Conservation (phyloP, 257 asterid species). For the Gentiana straminea region DNA sequence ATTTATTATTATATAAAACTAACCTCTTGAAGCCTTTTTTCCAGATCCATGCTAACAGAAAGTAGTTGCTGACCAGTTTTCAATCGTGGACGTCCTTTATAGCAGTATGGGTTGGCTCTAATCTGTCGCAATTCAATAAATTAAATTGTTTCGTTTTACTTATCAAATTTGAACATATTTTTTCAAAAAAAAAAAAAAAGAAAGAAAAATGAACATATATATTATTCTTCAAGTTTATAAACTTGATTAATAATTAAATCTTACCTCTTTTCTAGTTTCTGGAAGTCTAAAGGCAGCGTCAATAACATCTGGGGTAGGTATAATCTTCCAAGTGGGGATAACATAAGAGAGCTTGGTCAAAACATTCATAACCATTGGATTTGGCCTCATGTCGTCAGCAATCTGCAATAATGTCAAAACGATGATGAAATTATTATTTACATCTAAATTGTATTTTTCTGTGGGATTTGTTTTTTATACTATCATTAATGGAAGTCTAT, state of each 20-base stretch:
- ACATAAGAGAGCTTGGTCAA: constrained; percentile 35
- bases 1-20: neutral
- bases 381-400: constrained; percentile 63
- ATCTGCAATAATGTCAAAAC: constrained; percentile 30
- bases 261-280: constrained; percentile 63
- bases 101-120: constrained; percentile 68
- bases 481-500: too few species aligned
- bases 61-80: constrained; percentile 59
- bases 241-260: too few species aligned
- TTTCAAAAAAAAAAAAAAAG: too few species aligned
- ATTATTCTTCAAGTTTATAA: too few species aligned
- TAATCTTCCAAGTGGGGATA: constrained; percentile 79
- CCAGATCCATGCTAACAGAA: constrained; percentile 59
- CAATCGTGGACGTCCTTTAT: constrained; percentile 88
- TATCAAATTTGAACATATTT: too few species aligned
- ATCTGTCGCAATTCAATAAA: constrained; percentile 28
- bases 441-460: too few species aligned
- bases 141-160: neutral
- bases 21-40: constrained; percentile 61
- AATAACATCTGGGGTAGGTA: constrained; percentile 71
- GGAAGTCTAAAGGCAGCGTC: constrained; percentile 80
- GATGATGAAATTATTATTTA: too few species aligned
- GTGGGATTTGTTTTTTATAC: too few species aligned
- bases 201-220: too few species aligned
- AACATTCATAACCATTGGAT: constrained; percentile 39